These are phyloP conservation scores for Fusarium sarcochroum DNA, from an alignment of 2,329 filamentous ascomycete genomes.

Conservation along the genomic window DNA sequence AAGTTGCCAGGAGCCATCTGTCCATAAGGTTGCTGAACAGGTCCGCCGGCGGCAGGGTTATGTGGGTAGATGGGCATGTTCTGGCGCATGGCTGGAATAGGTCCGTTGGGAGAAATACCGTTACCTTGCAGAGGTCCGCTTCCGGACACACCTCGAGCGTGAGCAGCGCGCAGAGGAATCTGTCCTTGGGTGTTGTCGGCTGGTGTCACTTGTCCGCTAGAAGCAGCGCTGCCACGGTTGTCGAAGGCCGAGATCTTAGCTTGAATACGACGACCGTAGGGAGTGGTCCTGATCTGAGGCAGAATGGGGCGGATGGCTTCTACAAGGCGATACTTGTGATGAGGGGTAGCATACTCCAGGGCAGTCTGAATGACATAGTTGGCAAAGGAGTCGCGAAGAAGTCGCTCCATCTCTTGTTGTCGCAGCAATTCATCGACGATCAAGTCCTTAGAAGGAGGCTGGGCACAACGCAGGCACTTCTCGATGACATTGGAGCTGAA, in stretches of 20 bases:
- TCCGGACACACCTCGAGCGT: conserved; percentile 60
- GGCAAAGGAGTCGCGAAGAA: conserved; percentile 92
- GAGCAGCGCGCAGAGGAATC: conserved; percentile 62
- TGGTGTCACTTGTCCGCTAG: conserved; percentile 66
- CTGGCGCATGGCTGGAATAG: conserved; percentile 50
- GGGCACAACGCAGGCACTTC: conserved; percentile 91
- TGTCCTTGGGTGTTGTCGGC: conserved; percentile 69
- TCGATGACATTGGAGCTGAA: conserved; percentile 99
- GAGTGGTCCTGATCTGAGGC: conserved; percentile 87
- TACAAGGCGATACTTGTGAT: conserved; percentile 81
- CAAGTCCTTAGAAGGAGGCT: conserved; percentile 79
- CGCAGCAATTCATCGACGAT: conserved; percentile 87
- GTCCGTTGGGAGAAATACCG: conserved; percentile 44
- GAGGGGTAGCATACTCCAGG: conserved; percentile 83
- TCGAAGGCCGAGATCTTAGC: conserved; percentile 83
- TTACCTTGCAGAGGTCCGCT: conserved; percentile 54
- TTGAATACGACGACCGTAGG: conserved; percentile 93
- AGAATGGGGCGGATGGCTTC: conserved; percentile 89
- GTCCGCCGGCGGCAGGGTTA: conserved; percentile 46
- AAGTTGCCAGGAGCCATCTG: conserved; percentile 49
- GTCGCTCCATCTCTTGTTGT: conserved; percentile 84
- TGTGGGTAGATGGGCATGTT: conserved; percentile 54
- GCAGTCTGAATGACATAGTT: conserved; percentile 99
- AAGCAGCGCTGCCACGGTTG: conserved; percentile 58
- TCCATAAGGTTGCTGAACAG: conserved; percentile 50